Evolutionary conservation across 768 basidiomycete species (phyloP).

Genomic region (Tricholoma bakamatsutake): DNA sequence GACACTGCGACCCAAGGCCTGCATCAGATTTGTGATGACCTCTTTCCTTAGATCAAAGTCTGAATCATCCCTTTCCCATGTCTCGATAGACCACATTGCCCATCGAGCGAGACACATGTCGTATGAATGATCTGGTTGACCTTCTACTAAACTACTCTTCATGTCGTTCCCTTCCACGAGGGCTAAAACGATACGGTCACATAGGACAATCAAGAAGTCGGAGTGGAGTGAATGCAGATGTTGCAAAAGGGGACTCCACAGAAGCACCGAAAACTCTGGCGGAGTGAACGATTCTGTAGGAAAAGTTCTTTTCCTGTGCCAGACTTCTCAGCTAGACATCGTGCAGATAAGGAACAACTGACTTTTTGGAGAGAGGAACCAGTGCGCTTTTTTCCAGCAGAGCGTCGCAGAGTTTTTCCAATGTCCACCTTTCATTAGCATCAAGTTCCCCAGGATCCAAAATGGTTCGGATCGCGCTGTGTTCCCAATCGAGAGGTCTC

Average conservation of each 20-base stretch:
- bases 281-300: conserved; percentile 41
- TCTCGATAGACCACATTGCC: conserved; percentile 55
- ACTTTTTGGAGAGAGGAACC: conserved; percentile 86
- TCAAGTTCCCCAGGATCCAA: conserved; percentile 34
- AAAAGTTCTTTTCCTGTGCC: conserved; percentile 49
- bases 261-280: conserved; percentile 40
- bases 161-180: conserved; percentile 18
- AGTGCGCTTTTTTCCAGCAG: conserved; percentile 69
- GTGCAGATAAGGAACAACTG: conserved; percentile 16
- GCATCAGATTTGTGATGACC: conserved; percentile 38
- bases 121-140: conserved; percentile 37
- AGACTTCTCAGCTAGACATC: conserved; percentile 39
- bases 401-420: conserved; percentile 60
- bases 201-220: conserved; percentile 45
- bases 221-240: conserved; percentile 54
- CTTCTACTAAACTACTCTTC: conserved; percentile 11
- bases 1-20: conserved; percentile 37
- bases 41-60: conserved; percentile 42
- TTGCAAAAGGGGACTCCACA: conserved; percentile 63
- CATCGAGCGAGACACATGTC: conserved; percentile 62
- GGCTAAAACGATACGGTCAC: conserved; percentile 35
- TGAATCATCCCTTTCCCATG: conserved; percentile 25
- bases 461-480: conserved; percentile 18
- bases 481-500: conserved; percentile 47
- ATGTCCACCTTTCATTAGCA: conserved; percentile 56